Base-by-base conservation (phyloP, 202 grass and related monocot species). In the Musa balbisiana region DNA sequence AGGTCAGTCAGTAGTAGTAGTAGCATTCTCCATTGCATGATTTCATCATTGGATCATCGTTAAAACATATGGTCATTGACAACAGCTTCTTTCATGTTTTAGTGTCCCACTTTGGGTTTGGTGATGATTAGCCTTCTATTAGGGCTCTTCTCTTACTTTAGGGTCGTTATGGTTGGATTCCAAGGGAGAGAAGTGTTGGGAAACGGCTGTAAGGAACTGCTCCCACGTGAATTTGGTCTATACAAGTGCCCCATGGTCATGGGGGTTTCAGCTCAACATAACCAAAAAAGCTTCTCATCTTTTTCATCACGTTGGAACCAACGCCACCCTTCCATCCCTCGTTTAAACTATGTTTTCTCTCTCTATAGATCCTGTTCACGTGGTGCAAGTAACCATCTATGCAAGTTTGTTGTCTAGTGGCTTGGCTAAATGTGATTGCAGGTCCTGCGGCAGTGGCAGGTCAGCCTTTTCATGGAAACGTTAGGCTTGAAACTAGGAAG, bases 111-210 rank as follows among this genome's bases (percentile, higher is more conserved):
- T 43, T 43, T 43, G 33, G 33, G 33, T 43, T 43, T 43, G 33
- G 33, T 43, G 33, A 43, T 43, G 4, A 43, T 43, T 8, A 43
- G 33, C 33, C 33, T 43, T 43, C 5, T 43, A 43, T 43, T 6
- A 43, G 33, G 33, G 33, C 4, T 43, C 33, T 5, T 6, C 33
- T 43, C 4, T 43, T 43, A 43, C 4, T 52, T 80, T 91, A 83
- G 74, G 74, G 67, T 73, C 80, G 76, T 66, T 82, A 89, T 87
- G 69, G 85, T 60, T 74, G 83, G 79, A 22, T 83, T 83, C 83
- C 55, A 50, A 64, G 62, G 58, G 55, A 71, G 17, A 64, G 29
- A 24, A 20, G 60, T 51, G 16, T 19, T 11, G 64, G 52, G 64
- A 59, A 12, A 58, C 17, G 52, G 24, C 51, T 67, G 63, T 43